Evolutionary conservation across 441 rosid species (phyloP).

Genomic region (Brassica hybrid): DNA sequence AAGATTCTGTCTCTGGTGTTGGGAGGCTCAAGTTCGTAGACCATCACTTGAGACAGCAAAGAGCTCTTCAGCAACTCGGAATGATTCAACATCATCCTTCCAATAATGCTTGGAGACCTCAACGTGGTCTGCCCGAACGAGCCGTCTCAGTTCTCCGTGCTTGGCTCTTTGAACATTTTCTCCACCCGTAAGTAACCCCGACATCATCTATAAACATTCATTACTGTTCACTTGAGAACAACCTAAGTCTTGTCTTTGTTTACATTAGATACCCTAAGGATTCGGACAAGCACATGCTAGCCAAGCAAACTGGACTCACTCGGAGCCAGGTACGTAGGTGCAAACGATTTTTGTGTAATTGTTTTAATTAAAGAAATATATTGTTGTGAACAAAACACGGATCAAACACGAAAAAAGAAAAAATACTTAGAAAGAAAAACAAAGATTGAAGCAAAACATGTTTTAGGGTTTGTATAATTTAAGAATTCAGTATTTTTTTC

Average conservation of each 20-base stretch:
- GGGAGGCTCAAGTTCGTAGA: no score
- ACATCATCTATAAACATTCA: not conserved
- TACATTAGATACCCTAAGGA: slow-evolving; percentile 59
- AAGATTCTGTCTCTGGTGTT: no score
- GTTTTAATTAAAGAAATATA: not conserved
- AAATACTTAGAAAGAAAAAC: no score
- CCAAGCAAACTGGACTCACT: slow-evolving; percentile 78
- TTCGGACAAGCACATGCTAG: slow-evolving; percentile 72
- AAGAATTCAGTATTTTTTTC: no score
- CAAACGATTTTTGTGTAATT: not conserved
- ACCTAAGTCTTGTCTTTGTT: slow-evolving; percentile 6
- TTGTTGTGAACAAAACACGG: not conserved
- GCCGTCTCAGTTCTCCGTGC: slow-evolving; percentile 79
- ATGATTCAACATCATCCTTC: slow-evolving; percentile 78
- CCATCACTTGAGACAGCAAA: no score
- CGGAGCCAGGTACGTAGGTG: slow-evolving; percentile 64
- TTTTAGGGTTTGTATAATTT: no score
- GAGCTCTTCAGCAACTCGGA: no score
- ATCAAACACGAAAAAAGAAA: not conserved
- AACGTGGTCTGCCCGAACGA: slow-evolving; percentile 75
- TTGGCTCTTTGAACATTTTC: slow-evolving; percentile 84
- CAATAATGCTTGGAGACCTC: slow-evolving; percentile 85
- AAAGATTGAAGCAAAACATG: no score
- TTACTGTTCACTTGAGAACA: not conserved
- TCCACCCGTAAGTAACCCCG: slow-evolving; percentile 61